A percentile compares a stretch with the other conserved stretches of the same genome.
Evolutionary conservation across 768 basidiomycete species (phyloP).

Genomic region (Pleurotus salmoneostramineus): DNA sequence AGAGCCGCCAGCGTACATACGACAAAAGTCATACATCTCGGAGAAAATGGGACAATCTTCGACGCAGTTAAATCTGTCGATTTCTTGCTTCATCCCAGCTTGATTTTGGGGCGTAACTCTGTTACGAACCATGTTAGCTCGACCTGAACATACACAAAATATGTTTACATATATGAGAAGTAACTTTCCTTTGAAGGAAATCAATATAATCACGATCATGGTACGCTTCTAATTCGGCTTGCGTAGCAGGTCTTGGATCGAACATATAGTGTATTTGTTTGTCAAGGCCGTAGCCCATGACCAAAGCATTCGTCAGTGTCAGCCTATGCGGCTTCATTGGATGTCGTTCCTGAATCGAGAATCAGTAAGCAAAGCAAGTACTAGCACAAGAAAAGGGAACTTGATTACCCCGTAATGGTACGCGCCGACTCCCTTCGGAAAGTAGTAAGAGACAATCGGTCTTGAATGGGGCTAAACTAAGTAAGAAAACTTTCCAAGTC

Average conservation of each 20-base stretch:
- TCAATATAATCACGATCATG: slow-evolving; percentile 96
- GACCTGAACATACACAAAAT: neutral
- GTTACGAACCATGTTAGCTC: neutral
- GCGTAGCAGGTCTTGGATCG: slow-evolving; percentile 83
- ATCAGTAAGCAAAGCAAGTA: neutral
- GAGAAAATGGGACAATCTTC: slow-evolving; percentile 97
- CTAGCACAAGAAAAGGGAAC: too few species aligned
- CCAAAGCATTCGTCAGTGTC: slow-evolving; percentile 93
- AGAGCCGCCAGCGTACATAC: slow-evolving; percentile 90
- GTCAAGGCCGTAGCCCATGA: slow-evolving; percentile 94
- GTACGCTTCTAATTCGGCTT: slow-evolving; percentile 85
- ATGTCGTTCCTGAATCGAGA: slow-evolving; percentile 74
- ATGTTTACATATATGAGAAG: neutral
- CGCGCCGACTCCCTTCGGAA: slow-evolving; percentile 88
- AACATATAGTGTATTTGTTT: slow-evolving; percentile 93
- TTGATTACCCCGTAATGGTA: slow-evolving; percentile 91
- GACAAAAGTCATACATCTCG: slow-evolving; percentile 92
- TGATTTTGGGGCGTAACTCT: slow-evolving; percentile 82
- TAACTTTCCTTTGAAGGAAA: slow-evolving; percentile 79
- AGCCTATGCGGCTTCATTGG: slow-evolving; percentile 98
- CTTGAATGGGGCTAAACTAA: slow-evolving; percentile 65
- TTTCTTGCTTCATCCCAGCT: slow-evolving; percentile 68
- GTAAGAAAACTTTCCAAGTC: neutral
- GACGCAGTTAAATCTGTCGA: slow-evolving; percentile 89
- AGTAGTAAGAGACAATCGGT: slow-evolving; percentile 94